Base-by-base conservation (phyloP, 768 basidiomycete species). In the Chiua virens region DNA sequence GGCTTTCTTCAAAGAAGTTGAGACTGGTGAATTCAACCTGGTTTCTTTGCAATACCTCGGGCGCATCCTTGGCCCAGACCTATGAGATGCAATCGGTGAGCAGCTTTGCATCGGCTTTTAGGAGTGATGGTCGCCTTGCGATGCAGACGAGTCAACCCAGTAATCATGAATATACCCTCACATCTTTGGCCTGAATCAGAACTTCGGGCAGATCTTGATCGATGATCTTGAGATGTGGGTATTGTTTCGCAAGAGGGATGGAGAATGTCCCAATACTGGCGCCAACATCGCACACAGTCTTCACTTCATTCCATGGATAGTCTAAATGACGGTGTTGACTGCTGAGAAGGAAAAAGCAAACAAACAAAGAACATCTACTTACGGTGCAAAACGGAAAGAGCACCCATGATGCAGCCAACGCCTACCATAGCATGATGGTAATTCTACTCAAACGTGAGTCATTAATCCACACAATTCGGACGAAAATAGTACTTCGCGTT, bases 191-290 rank as follows among this genome's bases (percentile, higher is more conserved):
- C 43, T 63, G 65, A 8, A 39, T 45, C 13, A 72, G 52, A 7
- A 55, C 55, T 11, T 59, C 54, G 1, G 61, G 62, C 17, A 68
- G 45, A 43, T 73, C 73, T 18, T 72, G 72, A 23, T 72, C 44
- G 7, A 63, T 63, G 10, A 72, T 53, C 36, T 61, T 59, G 15
- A 72, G n/a, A 21, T 68, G 45, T n/a, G 68, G 62, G 47, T 67
- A 55, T 17, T 18, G 57, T 32, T 62, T 61, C 4, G 59, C 59
- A 4, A 74, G 60, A 5, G 64, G 60, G 13, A 74, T 49, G n/a
- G 66, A 59, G 27, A 67, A 61, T 14, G 62, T 53, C 9, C 72
- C 72, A n/a, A 69, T 60, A 9, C 71, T 64, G 39, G 69, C 70
- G 10, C 71, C 72, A 5, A 73, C 60, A 43, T 73, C 72, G 23